These are phyloP conservation scores for Saccharomycopsis sp. DNA, from an alignment of 805 yeast genomes.

Conservation along the genomic window DNA sequence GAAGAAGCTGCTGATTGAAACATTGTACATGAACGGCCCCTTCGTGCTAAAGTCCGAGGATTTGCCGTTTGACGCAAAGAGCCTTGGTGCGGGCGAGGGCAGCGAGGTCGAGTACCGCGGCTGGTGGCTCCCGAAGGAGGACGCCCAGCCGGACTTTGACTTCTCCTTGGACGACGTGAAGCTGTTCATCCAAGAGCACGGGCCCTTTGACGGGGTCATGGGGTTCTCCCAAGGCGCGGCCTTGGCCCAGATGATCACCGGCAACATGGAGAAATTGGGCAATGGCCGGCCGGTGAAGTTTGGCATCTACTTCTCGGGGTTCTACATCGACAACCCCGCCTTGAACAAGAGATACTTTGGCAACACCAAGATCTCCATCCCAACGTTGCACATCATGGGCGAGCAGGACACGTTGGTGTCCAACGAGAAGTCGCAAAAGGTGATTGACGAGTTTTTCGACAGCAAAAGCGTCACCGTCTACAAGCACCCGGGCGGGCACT, in stretches of 20 bases:
- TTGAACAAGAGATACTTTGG: slow-evolving; percentile 28
- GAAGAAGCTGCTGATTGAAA: slow-evolving; percentile 50
- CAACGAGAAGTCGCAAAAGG: slow-evolving; percentile 53
- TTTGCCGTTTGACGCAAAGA: slow-evolving; percentile 48
- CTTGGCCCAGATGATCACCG: slow-evolving; percentile 60
- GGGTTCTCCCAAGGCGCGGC: slow-evolving; percentile 97
- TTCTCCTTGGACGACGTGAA: slow-evolving; percentile 39
- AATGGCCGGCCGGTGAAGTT: slow-evolving; percentile 50
- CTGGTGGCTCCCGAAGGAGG: slow-evolving; percentile 65
- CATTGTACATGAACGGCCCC: slow-evolving; percentile 78
- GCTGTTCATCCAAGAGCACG: slow-evolving; percentile 48
- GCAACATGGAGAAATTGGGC: slow-evolving; percentile 46
- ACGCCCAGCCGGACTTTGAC: slow-evolving; percentile 25
- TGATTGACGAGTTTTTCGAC: slow-evolving; percentile 47
- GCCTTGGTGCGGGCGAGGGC: slow-evolving; percentile 32
- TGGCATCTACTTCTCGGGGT: slow-evolving; percentile 70
- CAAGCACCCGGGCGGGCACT: slow-evolving; percentile 95
- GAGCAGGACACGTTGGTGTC: slow-evolving; percentile 81
- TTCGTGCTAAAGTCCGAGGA: slow-evolving; percentile 54
- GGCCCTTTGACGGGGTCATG: slow-evolving; percentile 80
- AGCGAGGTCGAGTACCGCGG: slow-evolving; percentile 46
- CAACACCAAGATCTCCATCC: slow-evolving; percentile 27
- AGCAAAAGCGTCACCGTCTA: slow-evolving; percentile 37
- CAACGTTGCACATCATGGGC: slow-evolving; percentile 72
- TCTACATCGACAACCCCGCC: slow-evolving; percentile 33